Evolutionary conservation across 2,329 filamentous ascomycete genomes (phyloP).

Genomic region (Tolypocladium guangdongense): DNA sequence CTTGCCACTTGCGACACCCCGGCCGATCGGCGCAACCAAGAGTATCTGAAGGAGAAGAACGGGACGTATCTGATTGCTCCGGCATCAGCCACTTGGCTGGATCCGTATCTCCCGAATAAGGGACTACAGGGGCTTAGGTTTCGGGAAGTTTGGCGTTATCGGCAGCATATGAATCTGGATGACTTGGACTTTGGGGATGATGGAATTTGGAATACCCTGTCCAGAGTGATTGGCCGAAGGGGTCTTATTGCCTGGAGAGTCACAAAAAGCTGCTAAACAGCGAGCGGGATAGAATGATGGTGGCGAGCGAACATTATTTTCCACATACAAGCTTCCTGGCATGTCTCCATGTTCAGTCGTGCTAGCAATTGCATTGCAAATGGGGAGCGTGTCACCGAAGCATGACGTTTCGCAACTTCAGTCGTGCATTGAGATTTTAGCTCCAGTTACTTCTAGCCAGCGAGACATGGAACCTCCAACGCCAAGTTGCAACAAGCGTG

Average conservation of each 20-base stretch:
- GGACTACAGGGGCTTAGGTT: slow-evolving; percentile 50
- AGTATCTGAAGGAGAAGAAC: slow-evolving; percentile 49
- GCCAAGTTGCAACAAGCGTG: slow-evolving; percentile 5
- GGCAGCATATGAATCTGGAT: slow-evolving; percentile 62
- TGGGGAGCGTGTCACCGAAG: neutral
- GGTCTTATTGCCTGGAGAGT: slow-evolving; percentile 54
- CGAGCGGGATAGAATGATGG: neutral
- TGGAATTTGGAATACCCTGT: slow-evolving; percentile 60
- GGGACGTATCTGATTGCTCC: slow-evolving; percentile 65
- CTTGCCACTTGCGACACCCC: slow-evolving; percentile 53
- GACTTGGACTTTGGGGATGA: slow-evolving; percentile 72
- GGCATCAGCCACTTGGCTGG: slow-evolving; percentile 58
- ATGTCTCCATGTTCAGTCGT: neutral
- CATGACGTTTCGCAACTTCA: neutral
- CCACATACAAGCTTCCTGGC: neutral
- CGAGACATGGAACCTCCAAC: neutral
- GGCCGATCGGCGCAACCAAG: slow-evolving; percentile 40
- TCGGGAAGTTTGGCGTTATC: slow-evolving; percentile 58
- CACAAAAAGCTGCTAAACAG: slow-evolving; percentile 43
- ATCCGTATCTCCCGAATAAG: slow-evolving; percentile 50
- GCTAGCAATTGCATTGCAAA: neutral
- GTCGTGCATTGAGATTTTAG: slow-evolving; percentile 4
- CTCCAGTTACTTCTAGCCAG: slow-evolving; percentile 1
- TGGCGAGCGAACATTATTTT: neutral
- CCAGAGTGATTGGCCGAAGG: slow-evolving; percentile 53